These are phyloP conservation scores for Taiozyma onychis DNA, from an alignment of 1,139 yeast species.

Conservation along the genomic window DNA sequence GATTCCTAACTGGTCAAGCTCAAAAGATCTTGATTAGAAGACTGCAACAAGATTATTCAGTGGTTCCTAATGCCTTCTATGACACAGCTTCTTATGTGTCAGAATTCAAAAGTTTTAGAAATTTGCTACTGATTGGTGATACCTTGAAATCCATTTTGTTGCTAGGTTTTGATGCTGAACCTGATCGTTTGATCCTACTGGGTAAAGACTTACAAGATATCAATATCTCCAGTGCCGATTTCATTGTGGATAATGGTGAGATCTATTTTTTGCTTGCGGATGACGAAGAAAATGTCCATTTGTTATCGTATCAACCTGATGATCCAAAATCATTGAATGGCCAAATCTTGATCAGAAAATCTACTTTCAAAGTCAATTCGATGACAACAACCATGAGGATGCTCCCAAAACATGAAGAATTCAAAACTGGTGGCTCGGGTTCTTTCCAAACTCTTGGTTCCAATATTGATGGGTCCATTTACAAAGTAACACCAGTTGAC, in stretches of 20 bases:
- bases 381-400: slow-evolving; percentile 53
- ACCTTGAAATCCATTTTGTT: slow-evolving; percentile 74
- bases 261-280: slow-evolving; percentile 68
- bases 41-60: slow-evolving; percentile 71
- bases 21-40: slow-evolving; percentile 81
- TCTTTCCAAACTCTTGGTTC: slow-evolving; percentile 61
- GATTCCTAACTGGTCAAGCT: slow-evolving; percentile 83
- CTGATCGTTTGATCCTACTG: slow-evolving; percentile 74
- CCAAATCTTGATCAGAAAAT: slow-evolving; percentile 60
- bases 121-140: slow-evolving; percentile 75
- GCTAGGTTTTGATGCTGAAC: slow-evolving; percentile 92
- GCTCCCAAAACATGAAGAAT: slow-evolving; percentile 39
- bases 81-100: slow-evolving; percentile 78
- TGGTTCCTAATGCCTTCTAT: slow-evolving; percentile 89
- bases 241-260: slow-evolving; percentile 65
- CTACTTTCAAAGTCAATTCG: slow-evolving; percentile 68
- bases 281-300: slow-evolving; percentile 59
- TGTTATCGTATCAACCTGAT: slow-evolving; percentile 88
- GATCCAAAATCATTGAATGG: slow-evolving; percentile 83
- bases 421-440: slow-evolving; percentile 16
- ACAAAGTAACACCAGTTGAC: slow-evolving; percentile 65
- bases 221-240: slow-evolving; percentile 62
- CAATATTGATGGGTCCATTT: slow-evolving; percentile 74
- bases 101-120: slow-evolving; percentile 79
- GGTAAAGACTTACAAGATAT: slow-evolving; percentile 68